Conservation (phyloP, 768 basidiomycete species). For the Hebeloma cylindrosporum region DNA sequence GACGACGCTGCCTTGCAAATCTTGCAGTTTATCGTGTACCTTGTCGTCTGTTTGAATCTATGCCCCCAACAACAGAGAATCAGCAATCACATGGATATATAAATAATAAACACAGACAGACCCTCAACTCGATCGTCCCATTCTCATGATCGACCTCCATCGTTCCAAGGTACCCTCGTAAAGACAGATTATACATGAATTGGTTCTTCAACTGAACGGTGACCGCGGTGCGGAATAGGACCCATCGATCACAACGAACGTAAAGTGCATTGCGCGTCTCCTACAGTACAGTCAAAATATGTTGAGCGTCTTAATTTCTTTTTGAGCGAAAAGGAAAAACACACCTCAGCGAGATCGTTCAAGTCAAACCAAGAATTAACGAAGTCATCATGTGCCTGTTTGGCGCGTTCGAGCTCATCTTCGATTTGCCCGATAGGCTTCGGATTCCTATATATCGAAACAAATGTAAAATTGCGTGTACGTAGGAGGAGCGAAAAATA, state of each 20-base stretch:
- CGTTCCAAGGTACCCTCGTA: constrained; percentile 6
- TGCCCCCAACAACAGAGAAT: neutral
- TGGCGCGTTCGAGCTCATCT: constrained; percentile 1
- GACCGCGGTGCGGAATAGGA: neutral
- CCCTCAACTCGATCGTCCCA: constrained; percentile 4
- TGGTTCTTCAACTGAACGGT: constrained; percentile 3
- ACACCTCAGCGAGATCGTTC: neutral
- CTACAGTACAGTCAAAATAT: neutral
- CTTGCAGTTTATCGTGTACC: neutral
- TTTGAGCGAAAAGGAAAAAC: neutral
- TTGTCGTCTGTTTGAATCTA: constrained; percentile 10
- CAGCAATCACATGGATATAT: neutral
- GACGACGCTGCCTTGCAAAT: neutral
- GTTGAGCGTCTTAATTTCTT: too few relatives aligned
- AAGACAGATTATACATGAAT: constrained; percentile 4
- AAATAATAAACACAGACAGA: neutral
- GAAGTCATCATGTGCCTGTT: neutral
- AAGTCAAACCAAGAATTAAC: neutral
- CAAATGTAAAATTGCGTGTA: neutral
- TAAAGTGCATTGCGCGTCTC: neutral
- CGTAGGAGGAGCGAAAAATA: too few relatives aligned
- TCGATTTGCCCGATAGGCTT: neutral
- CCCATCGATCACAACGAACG: neutral
- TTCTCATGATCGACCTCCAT: constrained; percentile 1
- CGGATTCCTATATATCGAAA: neutral